Base-by-base conservation (phyloP, 176 grass and related monocot species). In the Tillandsia fasciculata region DNA sequence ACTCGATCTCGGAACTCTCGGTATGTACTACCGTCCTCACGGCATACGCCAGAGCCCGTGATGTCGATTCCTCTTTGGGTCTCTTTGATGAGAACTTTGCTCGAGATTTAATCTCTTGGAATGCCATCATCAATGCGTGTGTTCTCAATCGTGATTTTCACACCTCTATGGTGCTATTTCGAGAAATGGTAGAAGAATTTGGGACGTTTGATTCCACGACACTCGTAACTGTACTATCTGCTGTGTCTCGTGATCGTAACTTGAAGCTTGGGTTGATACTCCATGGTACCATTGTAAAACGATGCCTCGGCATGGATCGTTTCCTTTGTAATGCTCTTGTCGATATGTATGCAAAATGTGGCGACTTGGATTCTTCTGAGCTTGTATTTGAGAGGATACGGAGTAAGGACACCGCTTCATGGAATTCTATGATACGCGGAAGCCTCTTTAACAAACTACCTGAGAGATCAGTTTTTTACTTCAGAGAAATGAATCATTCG, bases 321-420 rank as follows among this genome's bases (percentile, higher is more conserved):
- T 67, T 49, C 68, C 65, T 90, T 50, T 83, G 79, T 56, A 96
- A 96, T 73, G 81, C 93, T 33, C 74, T 96, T 8, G 54, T 90
- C 17, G 69, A 88, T 74, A 85, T 92, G 86, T 96, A 96, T 26
- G 82, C 93, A 0, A 96, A 92, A 54, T 85, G 81, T 8, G 71
- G 79, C 2, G 15, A 83, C 49, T 74, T 81, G 48, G 52, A 11
- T 9, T 83, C 79, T 29, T 85, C 86, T 0, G 83, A 83, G 56
- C 59, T 42, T 66, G 70, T 81, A 23, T 96, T 96, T 53, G 48
- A 51, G 67, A 80, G 64, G 10, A 92, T 96, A 81, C 70, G 74
- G 3, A 76, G 12, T 18, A 81, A 73, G 68, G 83, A 92, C 27
- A 65, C 76, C 5, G 54, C 81, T 69, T 92, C 93, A 2, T 96